Evolutionary conservation across 345 rosid species (phyloP).

Genomic region (Camelina hispida): DNA sequence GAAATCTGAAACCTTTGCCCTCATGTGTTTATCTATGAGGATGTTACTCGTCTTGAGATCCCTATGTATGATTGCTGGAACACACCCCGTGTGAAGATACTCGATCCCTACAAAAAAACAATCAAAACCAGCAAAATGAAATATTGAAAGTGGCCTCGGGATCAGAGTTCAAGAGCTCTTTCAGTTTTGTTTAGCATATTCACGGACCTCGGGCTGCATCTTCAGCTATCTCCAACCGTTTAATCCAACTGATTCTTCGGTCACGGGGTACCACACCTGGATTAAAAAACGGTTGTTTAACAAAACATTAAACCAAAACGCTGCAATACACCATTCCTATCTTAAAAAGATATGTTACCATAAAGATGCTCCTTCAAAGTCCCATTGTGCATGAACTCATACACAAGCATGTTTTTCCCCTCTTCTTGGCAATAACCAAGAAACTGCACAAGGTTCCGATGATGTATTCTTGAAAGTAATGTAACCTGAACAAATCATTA

Average conservation of each 20-base stretch:
- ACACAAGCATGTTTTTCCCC: constrained; percentile 82
- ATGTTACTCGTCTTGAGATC: constrained; percentile 97
- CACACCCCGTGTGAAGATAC: constrained; percentile 97
- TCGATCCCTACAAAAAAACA: constrained; percentile 76
- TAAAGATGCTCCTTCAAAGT: constrained; percentile 99
- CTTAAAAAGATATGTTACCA: constrained; percentile 51
- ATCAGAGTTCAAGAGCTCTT: constrained; percentile 13
- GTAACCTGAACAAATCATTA: constrained; percentile 63
- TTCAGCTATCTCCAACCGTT: constrained; percentile 96
- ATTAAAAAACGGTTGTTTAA: constrained; percentile 9
- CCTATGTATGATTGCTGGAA: constrained; percentile 93
- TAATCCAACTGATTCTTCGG: constrained; percentile 77
- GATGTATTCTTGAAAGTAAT: constrained; percentile 98
- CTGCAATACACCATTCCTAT: not conserved
- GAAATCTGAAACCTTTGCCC: constrained; percentile 96
- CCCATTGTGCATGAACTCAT: constrained; percentile 97
- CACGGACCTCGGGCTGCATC: constrained; percentile 86
- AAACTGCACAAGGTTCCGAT: constrained; percentile 95
- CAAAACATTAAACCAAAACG: not conserved
- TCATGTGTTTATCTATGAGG: constrained; percentile 82
- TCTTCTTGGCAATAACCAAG: constrained; percentile 98
- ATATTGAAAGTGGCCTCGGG: not conserved
- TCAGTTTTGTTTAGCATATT: constrained; percentile 1
- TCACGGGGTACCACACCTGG: constrained; percentile 68
- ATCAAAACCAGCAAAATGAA: constrained; percentile 2